Conservation (phyloP, 768 basidiomycete genomes). For the Auriscalpium microsporum region DNA sequence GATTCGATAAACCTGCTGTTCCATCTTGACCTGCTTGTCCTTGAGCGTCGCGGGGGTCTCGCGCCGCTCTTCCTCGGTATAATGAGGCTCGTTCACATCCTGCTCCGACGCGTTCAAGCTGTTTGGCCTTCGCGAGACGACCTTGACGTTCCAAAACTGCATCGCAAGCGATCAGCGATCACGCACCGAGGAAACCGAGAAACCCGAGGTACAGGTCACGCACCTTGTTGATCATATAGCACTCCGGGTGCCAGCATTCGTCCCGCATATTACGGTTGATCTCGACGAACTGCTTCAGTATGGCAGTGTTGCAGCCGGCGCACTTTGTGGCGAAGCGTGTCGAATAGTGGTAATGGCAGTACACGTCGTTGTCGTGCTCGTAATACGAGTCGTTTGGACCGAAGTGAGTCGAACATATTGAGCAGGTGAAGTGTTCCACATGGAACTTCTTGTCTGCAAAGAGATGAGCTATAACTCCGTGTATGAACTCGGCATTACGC, state of each 20-base stretch:
- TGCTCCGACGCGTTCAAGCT: slow-evolving; percentile 33
- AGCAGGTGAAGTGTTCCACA: slow-evolving; percentile 99
- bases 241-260: slow-evolving; percentile 99
- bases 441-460: slow-evolving; percentile 93
- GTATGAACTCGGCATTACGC: slow-evolving; percentile 26
- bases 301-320: slow-evolving; percentile 93
- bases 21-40: slow-evolving; percentile 90
- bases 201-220: slow-evolving; percentile 13
- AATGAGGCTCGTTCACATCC: slow-evolving; percentile 36
- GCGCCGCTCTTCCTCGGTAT: slow-evolving; percentile 67
- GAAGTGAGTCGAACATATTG: slow-evolving; percentile 90
- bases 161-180: background rate
- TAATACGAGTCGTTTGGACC: slow-evolving; percentile 99
- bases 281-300: slow-evolving; percentile 98
- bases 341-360: slow-evolving; percentile 98
- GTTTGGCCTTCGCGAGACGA: slow-evolving; percentile 64
- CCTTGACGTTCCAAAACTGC: slow-evolving; percentile 99
- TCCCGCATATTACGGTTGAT: slow-evolving; percentile 97
- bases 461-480: slow-evolving; percentile 2
- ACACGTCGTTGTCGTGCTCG: slow-evolving; percentile 96
- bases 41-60: slow-evolving; percentile 76
- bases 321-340: slow-evolving; percentile 98
- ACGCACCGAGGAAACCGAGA: background rate
- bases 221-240: slow-evolving; percentile 99
- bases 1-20: slow-evolving; percentile 95